Evolutionary conservation across 2,329 filamentous ascomycete species (phyloP).

Genomic region (Sodiomyces alkalinus): DNA sequence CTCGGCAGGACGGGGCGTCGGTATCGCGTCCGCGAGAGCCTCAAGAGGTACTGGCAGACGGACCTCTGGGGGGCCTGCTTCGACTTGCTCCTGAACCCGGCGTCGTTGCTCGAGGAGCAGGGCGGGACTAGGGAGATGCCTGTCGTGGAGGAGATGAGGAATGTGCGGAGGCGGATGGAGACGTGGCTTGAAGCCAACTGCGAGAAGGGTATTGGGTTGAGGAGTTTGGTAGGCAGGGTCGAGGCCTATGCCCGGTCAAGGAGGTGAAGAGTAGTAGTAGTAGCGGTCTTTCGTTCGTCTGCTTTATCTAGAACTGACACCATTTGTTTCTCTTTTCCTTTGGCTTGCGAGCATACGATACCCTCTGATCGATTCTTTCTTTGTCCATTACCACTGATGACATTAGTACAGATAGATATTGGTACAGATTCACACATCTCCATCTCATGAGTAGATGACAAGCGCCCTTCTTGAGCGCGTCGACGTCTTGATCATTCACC

Average conservation of each 20-base stretch:
- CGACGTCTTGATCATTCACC: no score
- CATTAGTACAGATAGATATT: no score
- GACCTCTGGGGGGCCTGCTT: conserved; percentile 80
- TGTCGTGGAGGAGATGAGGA: conserved; percentile 52
- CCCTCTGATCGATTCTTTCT: no score
- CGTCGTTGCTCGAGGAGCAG: conserved; percentile 47
- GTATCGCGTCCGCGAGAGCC: conserved; percentile 65
- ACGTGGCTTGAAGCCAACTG: conserved; percentile 64
- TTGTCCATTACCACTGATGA: no score
- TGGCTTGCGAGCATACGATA: no score
- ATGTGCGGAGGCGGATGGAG: conserved; percentile 68
- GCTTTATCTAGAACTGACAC: no score
- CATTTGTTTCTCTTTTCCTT: no score
- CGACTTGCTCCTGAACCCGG: conserved; percentile 73
- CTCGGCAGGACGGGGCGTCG: conserved; percentile 46
- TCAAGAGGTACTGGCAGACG: conserved; percentile 95
- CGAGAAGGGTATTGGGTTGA: conserved; percentile 64
- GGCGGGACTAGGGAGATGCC: conserved; percentile 51
- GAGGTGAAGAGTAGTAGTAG: conserved; percentile 12
- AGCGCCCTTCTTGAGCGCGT: no score
- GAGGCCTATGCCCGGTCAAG: conserved; percentile 30
- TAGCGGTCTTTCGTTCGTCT: no score
- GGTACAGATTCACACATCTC: no score
- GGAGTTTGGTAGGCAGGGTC: conserved; percentile 50
- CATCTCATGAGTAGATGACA: no score